Percentiles rank a stretch among this genome's conserved stretches.
Evolutionary conservation across 495 filamentous ascomycete genomes (phyloP).

Genomic region (Tetracladium setigerum): DNA sequence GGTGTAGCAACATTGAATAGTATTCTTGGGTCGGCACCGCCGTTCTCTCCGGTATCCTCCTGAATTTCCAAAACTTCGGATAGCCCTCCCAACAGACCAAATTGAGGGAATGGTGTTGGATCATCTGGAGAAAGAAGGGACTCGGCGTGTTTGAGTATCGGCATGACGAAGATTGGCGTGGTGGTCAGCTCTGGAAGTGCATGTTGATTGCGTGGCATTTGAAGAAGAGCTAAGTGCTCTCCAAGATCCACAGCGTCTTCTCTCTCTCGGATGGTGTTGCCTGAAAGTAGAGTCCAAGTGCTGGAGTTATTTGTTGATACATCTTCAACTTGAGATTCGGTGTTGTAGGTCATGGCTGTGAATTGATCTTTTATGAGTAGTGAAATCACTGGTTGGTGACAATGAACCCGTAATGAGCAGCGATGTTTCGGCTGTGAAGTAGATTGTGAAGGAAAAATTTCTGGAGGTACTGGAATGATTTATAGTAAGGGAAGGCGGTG

Average conservation of each 20-base stretch:
- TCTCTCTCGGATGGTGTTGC: background rate
- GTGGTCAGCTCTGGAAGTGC: conserved; percentile 24
- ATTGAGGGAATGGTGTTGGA: conserved; percentile 27
- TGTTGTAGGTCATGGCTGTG: background rate
- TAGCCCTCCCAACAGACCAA: conserved; percentile 33
- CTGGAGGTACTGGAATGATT: too few species aligned
- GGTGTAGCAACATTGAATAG: conserved; percentile 62
- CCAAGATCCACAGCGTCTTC: background rate
- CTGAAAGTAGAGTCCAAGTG: background rate
- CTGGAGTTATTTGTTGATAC: background rate
- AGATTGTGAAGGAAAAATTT: too few species aligned
- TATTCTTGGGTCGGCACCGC: conserved; percentile 38
- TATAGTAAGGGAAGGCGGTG: too few species aligned
- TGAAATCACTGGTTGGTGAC: too few species aligned
- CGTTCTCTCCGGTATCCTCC: background rate
- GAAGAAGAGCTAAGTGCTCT: conserved; percentile 1
- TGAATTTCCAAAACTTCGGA: conserved; percentile 5
- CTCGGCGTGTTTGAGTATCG: conserved; percentile 26
- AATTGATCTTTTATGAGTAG: background rate
- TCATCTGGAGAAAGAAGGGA: background rate
- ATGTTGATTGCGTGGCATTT: background rate
- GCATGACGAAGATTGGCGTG: conserved; percentile 31
- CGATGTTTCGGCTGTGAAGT: too few species aligned
- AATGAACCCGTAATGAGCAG: too few species aligned
- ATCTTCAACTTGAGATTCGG: background rate